phyloP scores from a whole-genome alignment of 225 moss, liverwort and hornwort species.

The Sphagnum contortum region DNA sequence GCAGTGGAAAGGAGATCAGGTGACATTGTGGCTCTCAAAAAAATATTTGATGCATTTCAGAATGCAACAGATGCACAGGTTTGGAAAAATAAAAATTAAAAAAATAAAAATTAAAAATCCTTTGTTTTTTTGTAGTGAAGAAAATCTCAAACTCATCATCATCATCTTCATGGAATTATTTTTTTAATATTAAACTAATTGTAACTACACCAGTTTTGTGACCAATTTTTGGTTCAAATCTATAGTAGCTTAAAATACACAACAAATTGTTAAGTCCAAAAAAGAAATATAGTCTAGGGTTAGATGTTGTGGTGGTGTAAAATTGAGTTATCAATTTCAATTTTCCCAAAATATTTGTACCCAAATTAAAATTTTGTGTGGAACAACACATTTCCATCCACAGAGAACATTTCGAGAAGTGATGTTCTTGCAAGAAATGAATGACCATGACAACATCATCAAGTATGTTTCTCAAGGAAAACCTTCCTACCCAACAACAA shows the following conservation, averaged over 20 bases:
- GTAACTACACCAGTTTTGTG: background rate
- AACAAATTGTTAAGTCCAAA: background rate
- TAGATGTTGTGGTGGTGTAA: background rate
- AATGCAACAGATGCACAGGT: slow-evolving; percentile 95
- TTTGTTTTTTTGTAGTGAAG: background rate
- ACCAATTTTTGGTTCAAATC: background rate
- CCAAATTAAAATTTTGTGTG: background rate
- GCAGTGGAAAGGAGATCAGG: slow-evolving; percentile 74
- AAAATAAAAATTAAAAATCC: background rate
- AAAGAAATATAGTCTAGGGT: background rate
- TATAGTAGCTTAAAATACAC: background rate
- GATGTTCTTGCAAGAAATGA: slow-evolving; percentile 98
- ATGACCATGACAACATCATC: slow-evolving; percentile 93
- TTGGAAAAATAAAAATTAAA: background rate
- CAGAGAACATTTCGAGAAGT: slow-evolving; percentile 99
- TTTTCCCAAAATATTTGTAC: background rate
- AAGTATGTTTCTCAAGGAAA: slow-evolving; percentile 39
- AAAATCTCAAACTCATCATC: too few species aligned
- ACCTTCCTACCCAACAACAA: too few species aligned
- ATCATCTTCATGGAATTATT: background rate
- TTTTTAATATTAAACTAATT: background rate
- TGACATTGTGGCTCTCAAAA: slow-evolving; percentile 87
- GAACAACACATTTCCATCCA: too few species aligned
- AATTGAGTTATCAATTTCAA: background rate
- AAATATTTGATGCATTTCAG: slow-evolving; percentile 98